Evolutionary conservation across 176 grass and related monocot genomes (phyloP), one percentile per base, ranked within the genome.

Genomic region (Sorghum bicolor): DNA sequence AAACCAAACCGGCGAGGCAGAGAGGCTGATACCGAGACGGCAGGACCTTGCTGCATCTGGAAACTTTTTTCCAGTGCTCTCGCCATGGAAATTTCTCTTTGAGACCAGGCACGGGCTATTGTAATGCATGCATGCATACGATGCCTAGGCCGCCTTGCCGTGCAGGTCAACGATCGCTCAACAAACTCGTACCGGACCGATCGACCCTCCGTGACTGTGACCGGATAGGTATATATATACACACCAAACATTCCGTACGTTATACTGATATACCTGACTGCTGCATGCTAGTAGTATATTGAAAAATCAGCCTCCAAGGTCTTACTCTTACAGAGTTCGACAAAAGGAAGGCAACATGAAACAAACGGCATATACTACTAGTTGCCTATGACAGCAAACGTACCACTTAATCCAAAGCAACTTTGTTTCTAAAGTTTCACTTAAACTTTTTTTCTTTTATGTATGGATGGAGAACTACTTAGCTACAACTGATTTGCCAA

Each of bases 1-100:
- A 12, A 60, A 85, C 89, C 86, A 78, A 94, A 89, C 89, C 41
- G 55, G 20, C 28, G 60, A 78, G 65, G 29, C 38, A 8, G 16
- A 28, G 88, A 82, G 22, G 38, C 44, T 65, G 53, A 44, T 36
- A 82, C 44, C 64, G 32, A 44, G 33, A 90, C 83, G 72, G 73
- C 72, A 65, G 14, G 44, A 50, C 19, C 45, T 53, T 53, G 50
- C 50, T 53, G 50, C 36, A 75, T 61, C 63, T 39, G 43, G 76
- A 72, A 82, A 64, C 10, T 37, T 40, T 73, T 36, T 36, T 61
- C 17, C 40, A 67, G 6, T 31, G 48, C 77, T 41, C 25, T 14
- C 14, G 3, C 15, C 37, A 38, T 31, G 48, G 76, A 36, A 76
- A 58, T 40, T 10, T 47, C 55, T 14, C 70, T 22, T 10, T 0